Evolutionary conservation across 2,329 filamentous ascomycete species (phyloP).

Genomic region (Trichoderma arundinaceum): DNA sequence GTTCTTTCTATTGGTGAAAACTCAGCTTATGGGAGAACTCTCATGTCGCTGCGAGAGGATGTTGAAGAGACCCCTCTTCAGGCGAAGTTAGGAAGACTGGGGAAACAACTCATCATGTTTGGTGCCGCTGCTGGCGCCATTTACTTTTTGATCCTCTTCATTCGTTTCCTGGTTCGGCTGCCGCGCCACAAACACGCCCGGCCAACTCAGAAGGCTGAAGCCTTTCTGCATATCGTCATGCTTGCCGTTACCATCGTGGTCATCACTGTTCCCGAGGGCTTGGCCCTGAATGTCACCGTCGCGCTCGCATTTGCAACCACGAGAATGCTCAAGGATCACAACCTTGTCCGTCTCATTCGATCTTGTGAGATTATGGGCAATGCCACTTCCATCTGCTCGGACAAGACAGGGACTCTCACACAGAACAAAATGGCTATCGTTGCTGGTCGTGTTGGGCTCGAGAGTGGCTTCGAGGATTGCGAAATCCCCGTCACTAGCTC

Average conservation of each 20-base stretch:
- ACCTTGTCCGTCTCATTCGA: slow-evolving; percentile 63
- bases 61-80: slow-evolving; percentile 79
- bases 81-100: slow-evolving; percentile 75
- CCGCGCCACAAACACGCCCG: slow-evolving; percentile 45
- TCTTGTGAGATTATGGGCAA: slow-evolving; percentile 70
- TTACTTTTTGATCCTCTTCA: slow-evolving; percentile 51
- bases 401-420: slow-evolving; percentile 70
- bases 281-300: slow-evolving; percentile 65
- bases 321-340: slow-evolving; percentile 67
- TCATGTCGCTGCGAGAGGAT: slow-evolving; percentile 79
- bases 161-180: slow-evolving; percentile 47
- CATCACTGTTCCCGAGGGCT: slow-evolving; percentile 64
- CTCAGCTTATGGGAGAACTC: slow-evolving; percentile 76
- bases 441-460: slow-evolving; percentile 58
- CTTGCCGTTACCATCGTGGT: slow-evolving; percentile 64
- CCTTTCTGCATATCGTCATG: slow-evolving; percentile 64
- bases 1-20: slow-evolving; percentile 76
- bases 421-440: slow-evolving; percentile 69
- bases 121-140: slow-evolving; percentile 49
- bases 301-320: slow-evolving; percentile 68
- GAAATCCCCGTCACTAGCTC: slow-evolving; percentile 36
- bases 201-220: slow-evolving; percentile 58
- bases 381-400: slow-evolving; percentile 67
- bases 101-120: slow-evolving; percentile 69
- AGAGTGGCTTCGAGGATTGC: slow-evolving; percentile 46